Evolutionary conservation across 2,329 filamentous ascomycete genomes (phyloP), one percentile per base, ranked within the genome.

Genomic region (Tympanopsis confertula): DNA sequence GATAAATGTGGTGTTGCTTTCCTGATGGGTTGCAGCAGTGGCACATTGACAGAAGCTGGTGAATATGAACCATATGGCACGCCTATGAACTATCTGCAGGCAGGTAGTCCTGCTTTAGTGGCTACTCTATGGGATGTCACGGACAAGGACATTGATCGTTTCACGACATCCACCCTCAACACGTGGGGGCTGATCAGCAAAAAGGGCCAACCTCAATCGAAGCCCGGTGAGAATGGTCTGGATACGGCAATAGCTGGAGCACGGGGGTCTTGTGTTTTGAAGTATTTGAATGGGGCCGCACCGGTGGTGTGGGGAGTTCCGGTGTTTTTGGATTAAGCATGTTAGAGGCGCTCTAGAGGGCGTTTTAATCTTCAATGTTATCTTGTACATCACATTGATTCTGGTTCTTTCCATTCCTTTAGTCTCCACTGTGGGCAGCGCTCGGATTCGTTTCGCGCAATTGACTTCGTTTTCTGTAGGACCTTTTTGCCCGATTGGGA

Each of bases 91-190:
- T 86, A 85, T 52, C 65, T 86, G 41, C 69, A 76, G 36, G 81
- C 78, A 2, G 78, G 75, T 2, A 65, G 61, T 46, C 77, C 74
- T 17, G 77, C 80, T 1, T 62, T 85, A 12, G 66, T 85, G 2
- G 80, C 77, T 13, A 84, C 78, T 5, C 58, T 86, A 13, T 86
- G 81, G 81, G 81, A 86, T 54, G 81, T 86, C 24, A 86, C 81
- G 1, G 81, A 86, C 53, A 81, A 78, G 47, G 81, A 86, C 52
- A 82, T 83, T 49, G 81, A 86, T 61, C 74, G 78, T 13, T 82
- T 84, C 54, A 74, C 79, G 1, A 65, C 76, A 38, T 65, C 64
- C 7, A 65, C 73, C 2, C 76, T 82, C 41, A 70, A 78, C 44
- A 58, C 71, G 33, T 86, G 81, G 81, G 81, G 81, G 0, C 52